Evolutionary conservation across 148 eudicot genomes (phyloP), one percentile per base, ranked within the genome.

Genomic region (Beta vulgaris): DNA sequence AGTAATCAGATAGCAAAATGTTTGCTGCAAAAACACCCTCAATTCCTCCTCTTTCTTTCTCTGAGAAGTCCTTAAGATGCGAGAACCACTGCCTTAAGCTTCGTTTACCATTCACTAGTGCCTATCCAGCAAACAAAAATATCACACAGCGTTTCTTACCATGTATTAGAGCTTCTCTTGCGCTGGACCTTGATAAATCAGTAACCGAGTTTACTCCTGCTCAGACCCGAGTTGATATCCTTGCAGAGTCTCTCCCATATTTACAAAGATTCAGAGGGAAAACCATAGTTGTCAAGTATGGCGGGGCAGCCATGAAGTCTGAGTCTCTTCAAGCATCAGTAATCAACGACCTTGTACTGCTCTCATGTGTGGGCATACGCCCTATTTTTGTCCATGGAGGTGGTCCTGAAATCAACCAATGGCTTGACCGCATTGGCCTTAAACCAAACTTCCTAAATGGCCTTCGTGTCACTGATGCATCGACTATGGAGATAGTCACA

Each of bases 231-330:
- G 93, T 91, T 44, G 85, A 86, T 60, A 88, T 91, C 53, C 86
- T 88, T 54, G 85, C 97, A 7, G 93, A 91, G 76, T 88, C 91
- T 0, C 84, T 91, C 35, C 97, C 97, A 15, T 91, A 86, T 46
- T 88, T 91, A 60, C 93, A 89, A 67, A 91, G 78, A 46, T 89
- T 89, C 74, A 79, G 93, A 6, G 93, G 91, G n/a, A 89, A 91
- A 78, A 89, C 97, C 8, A 80, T 89, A 0, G 93, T 91, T 0
- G 93, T 91, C 12, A 91, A 91, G 68, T 89, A 91, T n/a, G 93
- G 93, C 0, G 97, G 97, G 1, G 97, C 97, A 2, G 97, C 97
- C 18, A 91, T 91, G 97, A 88, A 91, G 66, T 91, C 91, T 0
- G 82, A 86, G 75, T 81, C 87, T 2, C 86, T 89, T 65, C 92